These are phyloP conservation scores for Colletotrichum echinochloae DNA, from an alignment of 2,329 filamentous ascomycete species.

Conservation along the genomic window DNA sequence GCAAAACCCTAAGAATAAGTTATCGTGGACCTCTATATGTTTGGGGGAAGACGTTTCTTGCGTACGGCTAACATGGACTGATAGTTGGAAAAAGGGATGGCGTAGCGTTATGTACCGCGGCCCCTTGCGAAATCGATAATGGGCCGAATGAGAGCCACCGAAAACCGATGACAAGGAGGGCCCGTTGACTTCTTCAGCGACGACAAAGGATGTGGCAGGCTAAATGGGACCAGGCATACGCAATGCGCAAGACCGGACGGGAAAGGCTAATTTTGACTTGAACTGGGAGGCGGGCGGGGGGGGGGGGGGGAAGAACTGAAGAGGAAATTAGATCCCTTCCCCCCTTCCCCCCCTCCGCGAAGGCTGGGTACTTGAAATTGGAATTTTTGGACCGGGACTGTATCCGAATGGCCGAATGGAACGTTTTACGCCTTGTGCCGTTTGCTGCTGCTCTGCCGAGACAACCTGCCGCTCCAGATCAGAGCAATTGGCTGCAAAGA, in stretches of 20 bases:
- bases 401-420: constrained; percentile 25
- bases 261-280: constrained; percentile 28
- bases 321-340: neutral
- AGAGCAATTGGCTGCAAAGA: constrained; percentile 27
- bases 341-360: neutral
- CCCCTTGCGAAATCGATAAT: neutral
- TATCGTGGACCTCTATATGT: neutral
- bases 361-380: constrained; percentile 10
- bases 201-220: constrained; percentile 21
- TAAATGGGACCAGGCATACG: constrained; percentile 13
- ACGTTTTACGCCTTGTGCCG: constrained; percentile 4
- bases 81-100: neutral
- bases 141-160: neutral
- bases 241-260: constrained; percentile 12
- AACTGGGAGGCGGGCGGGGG: constrained; percentile 14
- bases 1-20: neutral
- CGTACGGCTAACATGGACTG: neutral
- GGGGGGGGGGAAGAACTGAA: neutral
- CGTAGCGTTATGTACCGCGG: constrained; percentile 17
- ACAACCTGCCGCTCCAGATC: constrained; percentile 23
- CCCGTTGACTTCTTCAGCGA: constrained; percentile 20
- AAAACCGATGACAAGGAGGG: constrained; percentile 19
- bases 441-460: constrained; percentile 11
- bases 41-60: neutral
- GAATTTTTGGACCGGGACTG: neutral